Conservation (phyloP, 331 rosid species). For the Rhamnella rubrinervis region DNA sequence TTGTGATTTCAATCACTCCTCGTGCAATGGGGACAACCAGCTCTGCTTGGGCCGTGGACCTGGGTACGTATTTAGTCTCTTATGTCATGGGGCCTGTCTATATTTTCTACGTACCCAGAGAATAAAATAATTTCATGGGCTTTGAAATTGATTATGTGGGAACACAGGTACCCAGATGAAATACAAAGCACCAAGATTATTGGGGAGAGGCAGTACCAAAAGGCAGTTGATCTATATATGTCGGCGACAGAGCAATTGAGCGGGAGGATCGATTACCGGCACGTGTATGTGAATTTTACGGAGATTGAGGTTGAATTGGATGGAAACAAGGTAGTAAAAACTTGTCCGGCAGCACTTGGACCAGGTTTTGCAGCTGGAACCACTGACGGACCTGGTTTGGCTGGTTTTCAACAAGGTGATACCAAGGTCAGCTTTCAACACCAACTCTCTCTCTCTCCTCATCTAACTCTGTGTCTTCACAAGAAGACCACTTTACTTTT, state of each 20-base stretch:
- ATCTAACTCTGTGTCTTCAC: not conserved
- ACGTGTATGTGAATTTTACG: slow-evolving; percentile 65
- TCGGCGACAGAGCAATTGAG: slow-evolving; percentile 54
- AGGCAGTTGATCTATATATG: slow-evolving; percentile 50
- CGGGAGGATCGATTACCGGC: slow-evolving; percentile 64
- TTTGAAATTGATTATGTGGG: not conserved
- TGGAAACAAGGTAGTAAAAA: slow-evolving; percentile 45
- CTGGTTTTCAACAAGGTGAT: slow-evolving; percentile 88
- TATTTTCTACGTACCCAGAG: not conserved
- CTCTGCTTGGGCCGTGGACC: slow-evolving; percentile 84
- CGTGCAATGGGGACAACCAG: slow-evolving; percentile 71
- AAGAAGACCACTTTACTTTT: not conserved
- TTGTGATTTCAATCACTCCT: slow-evolving; percentile 71
- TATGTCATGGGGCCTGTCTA: not conserved
- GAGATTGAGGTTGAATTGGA: slow-evolving; percentile 54
- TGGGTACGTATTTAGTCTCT: slow-evolving; percentile 34
- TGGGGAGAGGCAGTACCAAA: slow-evolving; percentile 67
- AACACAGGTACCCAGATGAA: slow-evolving; percentile 71
- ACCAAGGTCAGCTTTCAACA: slow-evolving; percentile 39
- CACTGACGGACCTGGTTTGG: slow-evolving; percentile 79
- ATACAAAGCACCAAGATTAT: slow-evolving; percentile 68
- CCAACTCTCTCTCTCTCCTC: too few relatives aligned
- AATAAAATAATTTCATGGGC: not conserved
- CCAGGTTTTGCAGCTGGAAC: slow-evolving; percentile 96
- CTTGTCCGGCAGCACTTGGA: slow-evolving; percentile 90